These are phyloP conservation scores for Harringtonia lauricola DNA, from an alignment of 2,329 filamentous ascomycete genomes.

Conservation along the genomic window DNA sequence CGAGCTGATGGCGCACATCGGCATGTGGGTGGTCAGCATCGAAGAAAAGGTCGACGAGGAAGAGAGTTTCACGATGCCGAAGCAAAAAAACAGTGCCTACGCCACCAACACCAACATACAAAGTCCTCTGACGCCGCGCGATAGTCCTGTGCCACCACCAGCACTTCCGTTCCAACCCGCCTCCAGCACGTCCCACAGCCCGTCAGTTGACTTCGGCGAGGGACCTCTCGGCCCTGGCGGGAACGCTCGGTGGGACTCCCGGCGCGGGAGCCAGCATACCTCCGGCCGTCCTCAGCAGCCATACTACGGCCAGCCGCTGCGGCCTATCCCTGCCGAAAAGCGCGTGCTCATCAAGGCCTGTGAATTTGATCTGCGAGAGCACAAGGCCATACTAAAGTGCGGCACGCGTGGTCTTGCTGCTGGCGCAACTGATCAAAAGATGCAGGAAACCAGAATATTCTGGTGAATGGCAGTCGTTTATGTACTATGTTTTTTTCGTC, in stretches of 20 bases:
- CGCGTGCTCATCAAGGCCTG: slow-evolving; percentile 45
- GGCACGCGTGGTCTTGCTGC: slow-evolving; percentile 41
- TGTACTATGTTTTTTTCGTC: too few relatives aligned
- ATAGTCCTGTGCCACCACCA: slow-evolving; percentile 11
- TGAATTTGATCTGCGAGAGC: slow-evolving; percentile 43
- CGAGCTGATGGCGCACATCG: slow-evolving; percentile 43
- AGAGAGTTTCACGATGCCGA: slow-evolving; percentile 11
- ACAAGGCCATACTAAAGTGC: slow-evolving; percentile 37
- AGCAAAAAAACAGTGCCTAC: not conserved
- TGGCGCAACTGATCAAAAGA: slow-evolving; percentile 34
- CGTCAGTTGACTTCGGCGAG: slow-evolving; percentile 23
- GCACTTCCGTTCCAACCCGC: not conserved
- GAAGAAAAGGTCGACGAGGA: slow-evolving; percentile 35
- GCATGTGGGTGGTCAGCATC: slow-evolving; percentile 41
- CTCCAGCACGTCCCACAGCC: slow-evolving; percentile 9
- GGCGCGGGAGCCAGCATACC: slow-evolving; percentile 14
- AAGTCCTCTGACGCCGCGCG: slow-evolving; percentile 16
- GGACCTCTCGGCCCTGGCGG: slow-evolving; percentile 29
- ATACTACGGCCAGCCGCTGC: slow-evolving; percentile 7
- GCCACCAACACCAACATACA: not conserved
- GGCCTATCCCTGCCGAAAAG: slow-evolving; percentile 36
- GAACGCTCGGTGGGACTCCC: slow-evolving; percentile 29
- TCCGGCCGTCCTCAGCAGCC: not conserved
- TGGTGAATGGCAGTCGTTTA: too few relatives aligned
- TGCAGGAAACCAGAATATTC: too few relatives aligned